Base-by-base conservation (phyloP, 805 yeast species). In the Lachancea cidri region DNA sequence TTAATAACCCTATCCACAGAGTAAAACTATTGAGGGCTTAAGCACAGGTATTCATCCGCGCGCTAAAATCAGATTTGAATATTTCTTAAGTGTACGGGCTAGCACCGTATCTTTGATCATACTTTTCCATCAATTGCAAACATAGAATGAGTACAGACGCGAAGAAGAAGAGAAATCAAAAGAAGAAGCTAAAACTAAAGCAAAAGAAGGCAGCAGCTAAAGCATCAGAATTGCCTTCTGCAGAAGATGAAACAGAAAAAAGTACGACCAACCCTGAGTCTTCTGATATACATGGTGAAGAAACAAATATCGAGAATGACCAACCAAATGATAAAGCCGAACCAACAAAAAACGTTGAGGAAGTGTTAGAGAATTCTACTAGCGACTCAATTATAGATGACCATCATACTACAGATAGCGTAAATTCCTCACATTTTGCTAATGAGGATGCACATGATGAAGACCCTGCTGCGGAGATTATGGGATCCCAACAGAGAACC, bases 151-250 rank as follows among this genome's bases (percentile, higher is more conserved):
- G 53, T 17, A 52, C 60, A 32, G 67, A 59, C 27, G 64, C 66
- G 29, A 61, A 52, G 47, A 61, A 51, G 46, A 56, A 54, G 42
- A 62, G 58, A 44, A 57, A 61, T 33, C 64, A 58, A 37, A 62
- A 62, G 50, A 63, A 62, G 52, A 61, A 59, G 49, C 52, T 50
- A 15, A 62, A 45, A 46, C 64, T 49, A 42, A 62, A 55, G 48
- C 57, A 50, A 42, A 60, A 58, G 45, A 60, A 57, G 41, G 57
- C 55, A 17, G 50, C 54, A 19, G 50, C 36, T 15, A 41, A 35
- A 15, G 17, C 33, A 11, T 7, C 9, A 7, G 27, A 22, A 11
- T 7, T 7, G 7, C 11, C 27, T 11, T 22, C 11, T 22, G 11
- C 27, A 11, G 27, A 22, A 22, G 11, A 22, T 22, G 11, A 7